Evolutionary conservation across 371 early-diverging fungal species (phyloP), one percentile per base, ranked within the genome.

Genomic region (Mucor irregularis): DNA sequence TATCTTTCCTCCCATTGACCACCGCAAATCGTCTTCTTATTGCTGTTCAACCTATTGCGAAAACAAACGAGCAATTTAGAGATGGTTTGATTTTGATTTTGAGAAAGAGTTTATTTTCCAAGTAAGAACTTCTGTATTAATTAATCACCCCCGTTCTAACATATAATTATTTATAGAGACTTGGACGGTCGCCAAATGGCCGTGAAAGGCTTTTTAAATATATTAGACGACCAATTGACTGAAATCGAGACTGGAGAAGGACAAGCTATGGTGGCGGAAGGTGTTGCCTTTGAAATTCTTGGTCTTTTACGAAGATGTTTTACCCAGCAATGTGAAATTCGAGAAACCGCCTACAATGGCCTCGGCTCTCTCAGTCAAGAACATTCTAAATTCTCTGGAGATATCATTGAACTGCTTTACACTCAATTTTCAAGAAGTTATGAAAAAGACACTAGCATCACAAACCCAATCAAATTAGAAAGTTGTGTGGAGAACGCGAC

Each of bases 61-160:
- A 67, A 43, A 40, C 49, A 14, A 76, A 84, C 28, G 56, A 77
- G 6, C 66, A 76, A 24, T 78, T 86, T 43, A 76, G 82, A 34
- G 80, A 85, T 54, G 78, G 79, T 5, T 53, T 86, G 38, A 81
- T 85, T 39, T 62, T 86, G 5, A 68, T 86, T 10, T 56, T 86
- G 29, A 71, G 85, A 44, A 86, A 86, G 34, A 78, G 84, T 29
- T 61, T 86, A 58, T 83, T 83, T 53, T 71, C 85, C 51, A 84
- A 79, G 86, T 84, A 82, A 50, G 57, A 53, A 4, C 22, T 8
- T 29, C 1, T n/a, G n/a, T n/a, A n/a, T n/a, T n/a, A n/a, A n/a
- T n/a, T n/a, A n/a, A n/a, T n/a, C n/a, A n/a, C n/a, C n/a, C n/a
- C n/a, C n/a, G n/a, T n/a, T n/a, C n/a, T n/a, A n/a, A n/a, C n/a